These are phyloP conservation scores for Chenopodium quinoa DNA, from an alignment of 148 eudicot species.

Conservation along the genomic window DNA sequence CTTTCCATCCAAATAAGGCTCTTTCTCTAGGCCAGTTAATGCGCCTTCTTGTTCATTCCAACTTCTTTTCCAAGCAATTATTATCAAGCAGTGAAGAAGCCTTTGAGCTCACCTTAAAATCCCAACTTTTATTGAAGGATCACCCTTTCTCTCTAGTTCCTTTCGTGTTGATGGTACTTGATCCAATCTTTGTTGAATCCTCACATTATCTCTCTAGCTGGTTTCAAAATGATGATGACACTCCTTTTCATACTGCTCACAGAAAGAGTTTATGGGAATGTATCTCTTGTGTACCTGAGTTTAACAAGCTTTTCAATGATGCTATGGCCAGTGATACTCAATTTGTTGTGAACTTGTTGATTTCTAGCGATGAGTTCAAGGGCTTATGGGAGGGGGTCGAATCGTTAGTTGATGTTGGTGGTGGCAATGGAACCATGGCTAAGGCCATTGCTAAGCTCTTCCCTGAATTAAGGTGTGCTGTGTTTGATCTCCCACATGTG, in stretches of 20 bases:
- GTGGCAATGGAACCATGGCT: conserved; percentile 35
- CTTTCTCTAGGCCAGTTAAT: conserved; percentile 24
- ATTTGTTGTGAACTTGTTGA: conserved; percentile 19
- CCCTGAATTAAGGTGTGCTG: conserved; percentile 33
- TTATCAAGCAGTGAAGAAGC: neutral
- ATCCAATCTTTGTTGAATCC: conserved; percentile 16
- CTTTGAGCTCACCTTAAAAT: conserved; percentile 28
- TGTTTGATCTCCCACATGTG: conserved; percentile 39
- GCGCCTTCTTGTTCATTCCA: conserved; percentile 26
- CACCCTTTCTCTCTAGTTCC: conserved; percentile 21
- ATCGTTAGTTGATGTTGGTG: conserved; percentile 42
- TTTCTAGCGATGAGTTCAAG: conserved; percentile 8
- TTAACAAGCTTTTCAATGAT: conserved; percentile 22
- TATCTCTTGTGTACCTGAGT: neutral
- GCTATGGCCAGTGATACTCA: conserved; percentile 35
- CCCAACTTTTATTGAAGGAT: conserved; percentile 23
- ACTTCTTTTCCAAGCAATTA: conserved; percentile 16
- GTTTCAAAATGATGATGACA: conserved; percentile 17
- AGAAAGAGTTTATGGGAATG: conserved; percentile 29
- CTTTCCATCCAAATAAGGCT: conserved; percentile 20
- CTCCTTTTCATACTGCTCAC: conserved; percentile 26
- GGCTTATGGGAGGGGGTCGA: conserved; percentile 27
- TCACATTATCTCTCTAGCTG: conserved; percentile 18
- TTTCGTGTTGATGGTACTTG: conserved; percentile 7
- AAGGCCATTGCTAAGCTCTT: conserved; percentile 34